Conservation (phyloP, 164 flowering plant species). For the Houttuynia cordata region DNA sequence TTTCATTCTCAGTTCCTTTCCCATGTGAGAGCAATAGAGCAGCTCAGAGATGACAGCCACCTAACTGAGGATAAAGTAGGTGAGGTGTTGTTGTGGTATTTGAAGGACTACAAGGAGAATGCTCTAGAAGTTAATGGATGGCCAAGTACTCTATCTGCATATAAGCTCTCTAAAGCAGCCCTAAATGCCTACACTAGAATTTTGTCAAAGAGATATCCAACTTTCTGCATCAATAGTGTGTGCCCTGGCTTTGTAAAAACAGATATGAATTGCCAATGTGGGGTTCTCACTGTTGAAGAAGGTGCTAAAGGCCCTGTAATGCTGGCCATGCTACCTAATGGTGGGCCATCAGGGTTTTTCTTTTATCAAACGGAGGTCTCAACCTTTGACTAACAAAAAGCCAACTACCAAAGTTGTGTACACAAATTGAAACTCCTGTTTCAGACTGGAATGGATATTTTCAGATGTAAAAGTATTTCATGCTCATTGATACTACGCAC, state of each 20-base stretch:
- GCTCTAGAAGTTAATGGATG: slow-evolving; percentile 23
- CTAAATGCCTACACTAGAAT: slow-evolving; percentile 42
- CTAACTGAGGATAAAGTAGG: slow-evolving; percentile 31
- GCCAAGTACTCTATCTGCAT: slow-evolving; percentile 21
- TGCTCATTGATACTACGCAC: no score
- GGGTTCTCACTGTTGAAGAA: slow-evolving; percentile 21
- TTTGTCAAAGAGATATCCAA: slow-evolving; percentile 27
- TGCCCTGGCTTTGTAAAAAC: slow-evolving; percentile 37
- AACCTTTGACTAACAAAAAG: neutral
- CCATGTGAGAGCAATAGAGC: slow-evolving; percentile 3
- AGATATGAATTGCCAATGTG: slow-evolving; percentile 19
- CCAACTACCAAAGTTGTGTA: no score
- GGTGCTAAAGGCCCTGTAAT: slow-evolving; percentile 30
- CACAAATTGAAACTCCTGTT: no score
- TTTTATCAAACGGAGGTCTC: slow-evolving; percentile 13
- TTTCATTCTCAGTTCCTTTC: slow-evolving; percentile 1
- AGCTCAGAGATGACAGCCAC: neutral
- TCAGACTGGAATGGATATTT: no score
- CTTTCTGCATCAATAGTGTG: slow-evolving; percentile 23
- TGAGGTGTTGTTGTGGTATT: slow-evolving; percentile 21
- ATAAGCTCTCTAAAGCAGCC: slow-evolving; percentile 28
- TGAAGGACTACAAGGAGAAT: slow-evolving; percentile 26
- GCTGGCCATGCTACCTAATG: slow-evolving; percentile 28
- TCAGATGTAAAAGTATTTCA: no score
- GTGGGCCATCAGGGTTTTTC: slow-evolving; percentile 32